These are phyloP conservation scores for Vitis hybrid DNA, from an alignment of 177 flowering plant species.

Conservation along the genomic window DNA sequence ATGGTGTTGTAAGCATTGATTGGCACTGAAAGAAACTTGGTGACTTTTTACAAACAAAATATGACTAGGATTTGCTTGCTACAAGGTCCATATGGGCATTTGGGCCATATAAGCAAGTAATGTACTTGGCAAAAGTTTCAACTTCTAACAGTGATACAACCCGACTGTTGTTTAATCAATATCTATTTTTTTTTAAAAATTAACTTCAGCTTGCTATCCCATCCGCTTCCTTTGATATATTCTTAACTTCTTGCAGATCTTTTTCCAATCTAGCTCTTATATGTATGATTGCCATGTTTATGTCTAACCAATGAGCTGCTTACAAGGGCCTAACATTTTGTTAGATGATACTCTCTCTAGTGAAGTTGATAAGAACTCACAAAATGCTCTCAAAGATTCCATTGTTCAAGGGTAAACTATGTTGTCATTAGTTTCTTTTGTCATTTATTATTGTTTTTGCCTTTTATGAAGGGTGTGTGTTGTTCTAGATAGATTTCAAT, in stretches of 20 bases:
- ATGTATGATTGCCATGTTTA: background rate
- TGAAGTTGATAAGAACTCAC: conserved; percentile 90
- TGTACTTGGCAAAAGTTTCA: background rate
- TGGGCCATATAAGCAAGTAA: conserved; percentile 98
- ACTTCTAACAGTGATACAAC: background rate
- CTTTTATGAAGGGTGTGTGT: background rate
- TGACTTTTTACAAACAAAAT: conserved; percentile 81
- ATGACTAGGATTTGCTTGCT: conserved; percentile 98
- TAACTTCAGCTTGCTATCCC: no score
- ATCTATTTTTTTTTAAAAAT: no score
- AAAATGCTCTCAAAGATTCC: conserved; percentile 90
- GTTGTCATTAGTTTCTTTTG: background rate
- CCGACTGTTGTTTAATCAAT: no score
- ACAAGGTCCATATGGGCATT: conserved; percentile 98
- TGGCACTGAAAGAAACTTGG: conserved; percentile 84
- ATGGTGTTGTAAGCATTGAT: conserved; percentile 89
- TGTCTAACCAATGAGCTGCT: background rate
- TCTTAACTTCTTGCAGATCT: no score
- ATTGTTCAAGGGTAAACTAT: conserved; percentile 79
- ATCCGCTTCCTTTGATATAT: no score
- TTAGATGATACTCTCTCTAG: conserved; percentile 92
- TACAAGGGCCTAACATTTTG: conserved; percentile 93
- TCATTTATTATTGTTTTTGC: no score
- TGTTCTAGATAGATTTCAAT: no score
- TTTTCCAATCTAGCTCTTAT: no score